Evolutionary conservation across 176 grass and related monocot genomes (phyloP).

Genomic region (Musa troglodytarum): DNA sequence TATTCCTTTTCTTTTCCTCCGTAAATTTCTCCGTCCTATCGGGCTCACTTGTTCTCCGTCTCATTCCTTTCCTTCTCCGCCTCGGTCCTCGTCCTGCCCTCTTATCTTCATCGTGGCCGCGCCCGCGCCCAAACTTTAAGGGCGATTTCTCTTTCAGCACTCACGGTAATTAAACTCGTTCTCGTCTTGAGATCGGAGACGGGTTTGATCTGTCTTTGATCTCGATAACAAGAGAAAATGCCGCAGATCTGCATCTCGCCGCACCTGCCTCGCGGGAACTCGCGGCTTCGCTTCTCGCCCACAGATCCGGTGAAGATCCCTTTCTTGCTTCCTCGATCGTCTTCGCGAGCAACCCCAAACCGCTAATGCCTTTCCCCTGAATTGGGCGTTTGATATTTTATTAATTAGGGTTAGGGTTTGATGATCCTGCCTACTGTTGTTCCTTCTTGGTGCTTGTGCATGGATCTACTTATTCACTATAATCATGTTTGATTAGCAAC

Average conservation of each 20-base stretch:
- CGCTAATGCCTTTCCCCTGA: neutral
- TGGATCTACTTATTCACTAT: neutral
- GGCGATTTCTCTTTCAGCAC: too few species aligned
- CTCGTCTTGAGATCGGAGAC: neutral
- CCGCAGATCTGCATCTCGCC: neutral
- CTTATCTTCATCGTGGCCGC: too few species aligned
- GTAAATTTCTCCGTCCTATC: too few species aligned
- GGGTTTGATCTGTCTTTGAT: neutral
- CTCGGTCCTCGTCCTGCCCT: too few species aligned
- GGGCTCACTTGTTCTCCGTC: too few species aligned
- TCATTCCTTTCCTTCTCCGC: too few species aligned
- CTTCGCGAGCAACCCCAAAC: neutral
- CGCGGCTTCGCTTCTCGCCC: neutral
- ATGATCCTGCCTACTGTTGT: neutral
- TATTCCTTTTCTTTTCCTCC: too few species aligned
- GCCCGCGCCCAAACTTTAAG: too few species aligned
- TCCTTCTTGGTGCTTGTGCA: neutral
- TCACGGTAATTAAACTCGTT: too few species aligned
- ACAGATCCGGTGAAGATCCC: conserved; percentile 7
- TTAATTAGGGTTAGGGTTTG: neutral
- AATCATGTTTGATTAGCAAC: neutral
- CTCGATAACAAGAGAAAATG: neutral
- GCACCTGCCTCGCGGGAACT: neutral
- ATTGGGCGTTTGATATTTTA: neutral
- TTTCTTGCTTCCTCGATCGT: conserved; percentile 5